Percentiles rank a stretch among this genome's conserved stretches.
Conservation (phyloP, 2,329 filamentous ascomycete species). For the Diaporthe aspalathi region DNA sequence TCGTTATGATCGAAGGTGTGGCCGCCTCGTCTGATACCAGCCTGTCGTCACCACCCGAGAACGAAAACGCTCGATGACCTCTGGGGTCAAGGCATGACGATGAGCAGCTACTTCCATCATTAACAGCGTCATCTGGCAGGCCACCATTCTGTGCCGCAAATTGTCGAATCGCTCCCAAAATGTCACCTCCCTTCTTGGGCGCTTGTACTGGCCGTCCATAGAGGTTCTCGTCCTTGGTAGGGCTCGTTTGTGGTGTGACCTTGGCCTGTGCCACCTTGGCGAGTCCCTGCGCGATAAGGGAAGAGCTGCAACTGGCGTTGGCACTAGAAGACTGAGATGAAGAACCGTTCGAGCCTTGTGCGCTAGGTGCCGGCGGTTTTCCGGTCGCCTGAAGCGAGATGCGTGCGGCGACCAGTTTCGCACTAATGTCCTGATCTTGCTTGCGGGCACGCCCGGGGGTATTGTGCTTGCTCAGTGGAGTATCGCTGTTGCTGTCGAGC, state of each 20-base stretch:
- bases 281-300: constrained; percentile 36
- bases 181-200: not conserved
- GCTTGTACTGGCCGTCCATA: not conserved
- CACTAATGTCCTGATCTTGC: constrained; percentile 3
- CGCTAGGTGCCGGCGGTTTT: not conserved
- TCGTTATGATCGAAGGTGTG: not conserved
- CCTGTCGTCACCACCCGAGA: constrained; percentile 5
- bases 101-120: constrained; percentile 31
- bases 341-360: constrained; percentile 6
- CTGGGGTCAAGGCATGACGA: constrained; percentile 2
- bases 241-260: constrained; percentile 36
- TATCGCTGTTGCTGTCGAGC: constrained; percentile 13
- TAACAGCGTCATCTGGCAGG: constrained; percentile 34
- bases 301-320: constrained; percentile 27
- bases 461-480: constrained; percentile 22
- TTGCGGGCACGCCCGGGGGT: not conserved
- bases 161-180: constrained; percentile 29
- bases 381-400: constrained; percentile 4
- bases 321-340: constrained; percentile 34
- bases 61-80: constrained; percentile 9
- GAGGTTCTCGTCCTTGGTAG: constrained; percentile 32
- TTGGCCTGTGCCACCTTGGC: constrained; percentile 26
- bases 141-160: constrained; percentile 35
- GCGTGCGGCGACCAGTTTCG: constrained; percentile 28
- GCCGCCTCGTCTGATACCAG: not conserved